Base-by-base conservation (phyloP, 441 rosid genomes). In the Populus hybrid region DNA sequence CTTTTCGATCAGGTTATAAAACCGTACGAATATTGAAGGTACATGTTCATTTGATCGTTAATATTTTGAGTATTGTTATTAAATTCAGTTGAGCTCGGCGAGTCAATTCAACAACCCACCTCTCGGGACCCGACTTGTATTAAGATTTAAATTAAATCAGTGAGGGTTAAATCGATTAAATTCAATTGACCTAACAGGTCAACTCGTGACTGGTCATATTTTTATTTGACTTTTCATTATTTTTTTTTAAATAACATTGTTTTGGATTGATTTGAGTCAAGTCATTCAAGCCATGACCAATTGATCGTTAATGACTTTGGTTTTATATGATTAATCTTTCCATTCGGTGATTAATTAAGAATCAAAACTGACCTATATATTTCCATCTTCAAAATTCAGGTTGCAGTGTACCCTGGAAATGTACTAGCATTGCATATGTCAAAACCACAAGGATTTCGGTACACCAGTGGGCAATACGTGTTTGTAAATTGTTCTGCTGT, bases 401-500 rank as follows among this genome's bases (percentile, higher is more conserved):
- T 91, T 64, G 94, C 95, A 30, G 87, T 93, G 18, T 91, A 91
- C 71, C 95, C 95, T 24, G 98, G 95, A 82, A 94, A 93, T 77
- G 98, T 93, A 30, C 83, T 94, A 66, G 83, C 97, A 16, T 81
- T 93, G 70, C 92, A 87, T 75, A 91, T 91, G 97, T 86, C 95
- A 14, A 94, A 89, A 36, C 97, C 98, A 42, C 89, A 88, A 57
- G 97, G 97, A 40, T 90, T 90, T 77, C 88, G 81, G 53, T 93
- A 90, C 89, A 90, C 87, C 6, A 94, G 95, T 68, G 98, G 98
- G 28, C 98, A 94, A 78, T 94, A 94, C 70, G 88, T 94, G 74
- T 93, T 93, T 72, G 89, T 75, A 24, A 75, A 75, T 32, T 75
- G 78, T 20, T 36, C 85, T 7, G 90, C 81, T 67, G 71, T 75